Evolutionary conservation across 768 basidiomycete species (phyloP).

Genomic region (Hericium rajendrae): DNA sequence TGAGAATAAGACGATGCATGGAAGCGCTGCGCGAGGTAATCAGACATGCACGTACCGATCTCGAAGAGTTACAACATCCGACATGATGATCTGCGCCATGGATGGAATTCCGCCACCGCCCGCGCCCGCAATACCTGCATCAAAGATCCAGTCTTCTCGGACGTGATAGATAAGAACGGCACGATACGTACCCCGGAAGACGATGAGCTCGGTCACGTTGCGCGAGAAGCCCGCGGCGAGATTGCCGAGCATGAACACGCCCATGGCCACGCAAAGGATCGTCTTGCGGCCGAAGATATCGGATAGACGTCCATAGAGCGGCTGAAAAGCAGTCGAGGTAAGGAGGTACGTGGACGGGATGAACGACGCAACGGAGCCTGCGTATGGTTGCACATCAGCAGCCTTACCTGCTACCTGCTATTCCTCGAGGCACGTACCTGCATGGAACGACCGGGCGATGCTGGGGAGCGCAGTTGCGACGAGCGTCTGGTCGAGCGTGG

Average conservation of each 20-base stretch:
- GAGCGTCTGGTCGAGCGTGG: conserved; percentile 61
- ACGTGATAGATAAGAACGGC: too few species aligned
- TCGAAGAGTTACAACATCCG: conserved; percentile 62
- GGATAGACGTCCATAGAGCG: conserved; percentile 48
- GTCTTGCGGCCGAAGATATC: conserved; percentile 62
- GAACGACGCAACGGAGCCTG: conserved; percentile 57
- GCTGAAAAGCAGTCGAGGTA: conserved; percentile 56
- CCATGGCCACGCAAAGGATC: conserved; percentile 46
- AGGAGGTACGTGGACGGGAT: conserved; percentile 66
- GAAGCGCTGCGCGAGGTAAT: neutral
- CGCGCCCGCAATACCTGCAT: conserved; percentile 39
- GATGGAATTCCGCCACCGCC: conserved; percentile 67
- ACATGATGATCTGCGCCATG: conserved; percentile 61
- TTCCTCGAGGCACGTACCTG: neutral
- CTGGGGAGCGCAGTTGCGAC: conserved; percentile 70
- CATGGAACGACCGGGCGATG: conserved; percentile 54
- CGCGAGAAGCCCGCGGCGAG: conserved; percentile 57
- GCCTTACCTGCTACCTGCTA: neutral
- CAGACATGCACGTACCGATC: conserved; percentile 35
- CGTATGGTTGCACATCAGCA: neutral
- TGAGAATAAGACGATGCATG: too few species aligned
- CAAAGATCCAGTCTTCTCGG: too few species aligned
- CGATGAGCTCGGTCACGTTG: conserved; percentile 56
- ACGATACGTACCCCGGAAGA: conserved; percentile 39
- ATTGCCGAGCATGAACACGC: conserved; percentile 57